Percentiles rank a stretch among this genome's conserved stretches.
Conservation (phyloP, 2,329 filamentous ascomycete genomes). For the Claviceps sp. region DNA sequence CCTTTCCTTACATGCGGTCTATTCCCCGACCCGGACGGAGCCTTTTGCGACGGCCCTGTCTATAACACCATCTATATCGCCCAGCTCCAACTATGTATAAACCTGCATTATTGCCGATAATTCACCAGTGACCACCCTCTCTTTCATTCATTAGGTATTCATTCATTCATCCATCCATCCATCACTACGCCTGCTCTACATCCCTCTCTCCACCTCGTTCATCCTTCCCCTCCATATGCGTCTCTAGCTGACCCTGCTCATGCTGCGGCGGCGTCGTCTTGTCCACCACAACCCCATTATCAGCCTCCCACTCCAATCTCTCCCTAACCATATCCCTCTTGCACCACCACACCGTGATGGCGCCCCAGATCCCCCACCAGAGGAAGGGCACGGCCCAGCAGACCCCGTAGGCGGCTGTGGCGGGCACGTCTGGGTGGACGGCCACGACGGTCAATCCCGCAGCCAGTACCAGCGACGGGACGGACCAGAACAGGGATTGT, state of each 20-base stretch:
- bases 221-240: neutral
- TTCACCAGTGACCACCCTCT: too few relatives aligned
- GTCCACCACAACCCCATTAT: neutral
- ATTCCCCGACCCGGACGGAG: too few relatives aligned
- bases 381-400: conserved; percentile 28
- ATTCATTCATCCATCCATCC: neutral
- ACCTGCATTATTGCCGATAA: too few relatives aligned
- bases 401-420: conserved; percentile 23
- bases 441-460: conserved; percentile 23
- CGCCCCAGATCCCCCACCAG: conserved; percentile 22
- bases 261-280: neutral
- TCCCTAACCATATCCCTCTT: conserved; percentile 24
- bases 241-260: neutral
- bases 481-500: conserved; percentile 28
- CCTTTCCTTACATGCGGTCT: too few relatives aligned
- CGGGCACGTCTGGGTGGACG: conserved; percentile 20
- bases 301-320: conserved; percentile 23
- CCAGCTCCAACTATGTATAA: too few relatives aligned
- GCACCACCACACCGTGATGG: conserved; percentile 22
- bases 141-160: too few relatives aligned
- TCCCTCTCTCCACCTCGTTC: neutral
- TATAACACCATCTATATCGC: too few relatives aligned
- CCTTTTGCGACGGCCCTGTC: too few relatives aligned
- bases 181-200: neutral
- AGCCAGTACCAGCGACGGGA: conserved; percentile 24